Evolutionary conservation across 2,329 filamentous ascomycete genomes (phyloP), one percentile per base, ranked within the genome.

Genomic region (Aspergillus sp.): DNA sequence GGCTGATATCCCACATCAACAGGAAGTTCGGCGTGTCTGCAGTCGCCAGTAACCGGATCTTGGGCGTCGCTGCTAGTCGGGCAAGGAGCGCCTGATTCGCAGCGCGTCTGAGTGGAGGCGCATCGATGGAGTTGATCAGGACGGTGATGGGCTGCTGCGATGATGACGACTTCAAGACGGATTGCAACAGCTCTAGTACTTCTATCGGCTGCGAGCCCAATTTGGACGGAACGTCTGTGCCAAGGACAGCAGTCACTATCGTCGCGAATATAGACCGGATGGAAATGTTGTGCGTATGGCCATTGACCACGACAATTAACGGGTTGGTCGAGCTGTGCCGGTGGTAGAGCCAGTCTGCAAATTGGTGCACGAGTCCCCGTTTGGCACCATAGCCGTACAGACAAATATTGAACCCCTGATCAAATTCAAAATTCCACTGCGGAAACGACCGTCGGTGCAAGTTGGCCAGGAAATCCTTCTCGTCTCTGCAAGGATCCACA

Each of bases 301-400:
- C 91, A 57, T 96, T 96, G 40, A 93, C 72, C 5, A 96, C 69
- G 24, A 94, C 76, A 41, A 94, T 85, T 29, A 72, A 76, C 4
- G 74, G 68, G 42, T 45, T 53, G 11, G 40, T 43, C 30, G 43
- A 42, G 33, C 34, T 36, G 24, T 51, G 45, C 14, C 56, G 58
- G 32, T 69, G 59, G 49, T 84, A 75, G 10, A 83, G 51, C 56
- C 84, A 75, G 35, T 75, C 72, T 1, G 85, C 86, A 54, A 94
- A 93, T 26, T 74, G 69, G 38, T 80, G 75, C 7, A 89, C 67
- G 1, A 96, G 72, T 3, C 68, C 63, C 20, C 83, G 72, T 60
- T 98, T 98, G 2, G 86, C 93, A 1, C 91, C 91, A 55, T 86
- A 93, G 17, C 91, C 91, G 55, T 93, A 95, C 0, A 95, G 64